These are phyloP conservation scores for Stemphylium beticola DNA, from an alignment of 2,329 filamentous ascomycete species.

Conservation along the genomic window DNA sequence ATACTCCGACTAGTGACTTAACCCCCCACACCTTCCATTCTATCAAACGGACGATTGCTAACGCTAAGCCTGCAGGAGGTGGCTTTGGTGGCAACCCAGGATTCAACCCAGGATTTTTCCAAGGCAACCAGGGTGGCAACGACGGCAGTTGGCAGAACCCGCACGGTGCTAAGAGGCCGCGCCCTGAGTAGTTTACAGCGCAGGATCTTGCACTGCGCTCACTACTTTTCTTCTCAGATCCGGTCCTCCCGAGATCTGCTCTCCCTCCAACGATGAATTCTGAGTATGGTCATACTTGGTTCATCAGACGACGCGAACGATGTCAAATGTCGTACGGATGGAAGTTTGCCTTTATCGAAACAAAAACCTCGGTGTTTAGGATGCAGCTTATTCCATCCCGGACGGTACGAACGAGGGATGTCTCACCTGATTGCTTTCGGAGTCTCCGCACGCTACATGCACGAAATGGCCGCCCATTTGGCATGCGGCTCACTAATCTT, in stretches of 20 bases:
- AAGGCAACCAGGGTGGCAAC: conserved; percentile 53
- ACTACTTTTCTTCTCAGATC: neutral
- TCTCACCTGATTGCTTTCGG: neutral
- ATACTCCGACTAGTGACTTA: conserved; percentile 8
- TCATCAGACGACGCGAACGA: neutral
- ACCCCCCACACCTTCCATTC: neutral
- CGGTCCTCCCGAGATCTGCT: neutral
- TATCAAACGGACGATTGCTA: conserved; percentile 8
- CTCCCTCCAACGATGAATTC: neutral
- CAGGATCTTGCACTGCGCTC: neutral
- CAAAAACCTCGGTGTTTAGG: neutral
- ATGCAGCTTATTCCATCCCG: neutral
- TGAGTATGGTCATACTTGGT: no score
- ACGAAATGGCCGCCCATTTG: neutral
- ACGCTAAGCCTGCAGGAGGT: conserved; percentile 19
- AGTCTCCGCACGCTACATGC: neutral
- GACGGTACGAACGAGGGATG: neutral
- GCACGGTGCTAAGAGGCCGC: conserved; percentile 78
- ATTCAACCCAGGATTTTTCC: conserved; percentile 78
- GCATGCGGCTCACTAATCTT: neutral
- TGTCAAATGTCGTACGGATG: neutral
- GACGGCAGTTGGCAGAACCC: conserved; percentile 75
- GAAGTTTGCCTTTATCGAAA: neutral
- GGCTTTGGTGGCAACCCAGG: conserved; percentile 71
- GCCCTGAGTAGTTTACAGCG: conserved; percentile 64